Percentiles rank a stretch among this genome's conserved stretches.
These are phyloP conservation scores for Xylariaceae sp. DNA, from an alignment of 2,329 filamentous ascomycete species.

Conservation along the genomic window DNA sequence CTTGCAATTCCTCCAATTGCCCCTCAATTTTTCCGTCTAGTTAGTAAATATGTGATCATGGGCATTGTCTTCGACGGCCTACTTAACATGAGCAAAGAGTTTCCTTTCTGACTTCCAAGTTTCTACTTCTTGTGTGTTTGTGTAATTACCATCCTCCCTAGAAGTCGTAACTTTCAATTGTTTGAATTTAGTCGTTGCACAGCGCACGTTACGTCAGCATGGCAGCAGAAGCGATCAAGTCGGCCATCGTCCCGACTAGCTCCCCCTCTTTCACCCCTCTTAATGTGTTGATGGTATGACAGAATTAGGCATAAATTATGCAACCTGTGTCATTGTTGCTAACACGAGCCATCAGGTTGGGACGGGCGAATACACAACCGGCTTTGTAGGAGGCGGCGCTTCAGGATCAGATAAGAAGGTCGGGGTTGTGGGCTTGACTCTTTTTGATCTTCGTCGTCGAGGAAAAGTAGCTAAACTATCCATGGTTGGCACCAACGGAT, in stretches of 20 bases:
- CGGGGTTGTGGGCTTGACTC: slow-evolving; percentile 84
- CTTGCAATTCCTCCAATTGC: slow-evolving; percentile 28
- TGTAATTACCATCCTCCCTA: not conserved
- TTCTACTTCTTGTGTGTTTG: not conserved
- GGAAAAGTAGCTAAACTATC: slow-evolving; percentile 84
- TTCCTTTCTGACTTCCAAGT: not conserved
- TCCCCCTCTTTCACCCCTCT: slow-evolving; percentile 53
- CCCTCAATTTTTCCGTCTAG: slow-evolving; percentile 44
- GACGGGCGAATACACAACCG: slow-evolving; percentile 95
- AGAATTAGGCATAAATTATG: not conserved
- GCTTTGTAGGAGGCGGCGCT: slow-evolving; percentile 81
- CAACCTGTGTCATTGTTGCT: slow-evolving; percentile 3
- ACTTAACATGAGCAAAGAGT: not conserved
- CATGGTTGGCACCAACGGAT: slow-evolving; percentile 89
- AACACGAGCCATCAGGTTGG: slow-evolving; percentile 61
- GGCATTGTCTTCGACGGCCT: slow-evolving; percentile 1
- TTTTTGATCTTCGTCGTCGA: slow-evolving; percentile 85
- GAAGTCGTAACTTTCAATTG: not conserved
- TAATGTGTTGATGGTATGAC: slow-evolving; percentile 68
- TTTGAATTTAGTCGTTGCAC: not conserved
- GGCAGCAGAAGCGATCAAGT: slow-evolving; percentile 29
- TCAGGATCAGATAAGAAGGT: slow-evolving; percentile 95
- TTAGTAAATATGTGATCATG: not conserved
- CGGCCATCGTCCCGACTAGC: slow-evolving; percentile 16
- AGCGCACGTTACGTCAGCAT: slow-evolving; percentile 12